phyloP scores from a whole-genome alignment of 1,284 basidiomycete species.

The Erythrobasidium hasegawianum region DNA sequence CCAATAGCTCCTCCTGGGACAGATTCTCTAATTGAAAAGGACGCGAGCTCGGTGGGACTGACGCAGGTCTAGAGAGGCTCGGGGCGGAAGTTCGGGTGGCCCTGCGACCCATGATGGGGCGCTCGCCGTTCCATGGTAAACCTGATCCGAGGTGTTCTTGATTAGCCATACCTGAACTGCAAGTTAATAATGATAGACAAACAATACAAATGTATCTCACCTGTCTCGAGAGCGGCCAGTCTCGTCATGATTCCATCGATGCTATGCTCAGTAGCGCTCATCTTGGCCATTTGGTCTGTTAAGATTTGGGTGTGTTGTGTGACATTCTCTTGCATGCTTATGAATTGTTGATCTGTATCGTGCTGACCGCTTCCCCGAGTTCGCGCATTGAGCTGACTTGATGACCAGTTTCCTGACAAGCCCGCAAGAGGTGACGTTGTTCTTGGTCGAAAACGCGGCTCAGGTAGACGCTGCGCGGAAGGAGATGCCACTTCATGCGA shows the following conservation, averaged over 20 bases:
- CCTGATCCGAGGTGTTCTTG: background rate
- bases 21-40: background rate
- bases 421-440: too few relatives aligned
- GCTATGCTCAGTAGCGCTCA: background rate
- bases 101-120: background rate
- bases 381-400: too few relatives aligned
- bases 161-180: background rate
- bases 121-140: background rate
- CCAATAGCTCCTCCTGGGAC: slow-evolving; percentile 20
- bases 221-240: background rate
- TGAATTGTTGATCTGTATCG: too few relatives aligned
- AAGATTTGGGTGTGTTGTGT: too few relatives aligned
- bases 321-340: too few relatives aligned
- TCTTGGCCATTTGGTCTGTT: too few relatives aligned
- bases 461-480: too few relatives aligned
- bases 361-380: too few relatives aligned
- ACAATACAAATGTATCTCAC: background rate
- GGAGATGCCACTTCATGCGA: too few relatives aligned
- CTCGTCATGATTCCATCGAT: background rate
- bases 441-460: too few relatives aligned
- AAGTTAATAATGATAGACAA: too few relatives aligned
- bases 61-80: background rate
- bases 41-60: slow-evolving; percentile 4
- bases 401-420: too few relatives aligned
- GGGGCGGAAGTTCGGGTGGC: background rate